These are phyloP conservation scores for Monosporozyma solicola DNA, from an alignment of 805 yeast species.

Conservation along the genomic window DNA sequence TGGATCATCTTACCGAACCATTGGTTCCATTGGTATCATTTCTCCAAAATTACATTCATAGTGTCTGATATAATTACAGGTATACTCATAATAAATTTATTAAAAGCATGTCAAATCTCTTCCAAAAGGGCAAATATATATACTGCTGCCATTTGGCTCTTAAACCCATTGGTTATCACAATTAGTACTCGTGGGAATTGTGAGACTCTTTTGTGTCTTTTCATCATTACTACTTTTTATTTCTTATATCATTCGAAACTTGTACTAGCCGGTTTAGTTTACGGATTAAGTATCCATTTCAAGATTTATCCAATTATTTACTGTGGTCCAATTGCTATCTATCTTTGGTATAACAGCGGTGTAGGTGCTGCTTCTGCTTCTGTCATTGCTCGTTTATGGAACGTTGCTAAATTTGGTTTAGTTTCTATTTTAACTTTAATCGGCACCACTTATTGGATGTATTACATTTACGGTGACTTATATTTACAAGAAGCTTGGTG, in stretches of 20 bases:
- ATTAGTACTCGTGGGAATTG: slow-evolving; percentile 91
- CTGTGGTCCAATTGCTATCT: slow-evolving; percentile 53
- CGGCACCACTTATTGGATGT: slow-evolving; percentile 51
- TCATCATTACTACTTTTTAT: slow-evolving; percentile 54
- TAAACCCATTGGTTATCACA: slow-evolving; percentile 91
- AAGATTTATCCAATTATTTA: slow-evolving; percentile 90
- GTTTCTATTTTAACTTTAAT: slow-evolving; percentile 38
- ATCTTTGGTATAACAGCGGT: slow-evolving; percentile 10
- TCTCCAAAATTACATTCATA: slow-evolving; percentile 76
- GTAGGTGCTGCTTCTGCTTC: neutral
- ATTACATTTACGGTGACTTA: slow-evolving; percentile 58
- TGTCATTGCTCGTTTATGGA: neutral
- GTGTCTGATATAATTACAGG: slow-evolving; percentile 80
- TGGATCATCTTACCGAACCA: slow-evolving; percentile 71
- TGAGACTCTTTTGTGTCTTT: slow-evolving; percentile 77
- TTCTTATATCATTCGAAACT: slow-evolving; percentile 30
- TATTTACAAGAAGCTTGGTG: slow-evolving; percentile 70
- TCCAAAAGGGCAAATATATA: slow-evolving; percentile 1
- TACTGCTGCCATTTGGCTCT: slow-evolving; percentile 54
- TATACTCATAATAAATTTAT: slow-evolving; percentile 38
- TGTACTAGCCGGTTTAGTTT: slow-evolving; percentile 37
- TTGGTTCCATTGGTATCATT: slow-evolving; percentile 53
- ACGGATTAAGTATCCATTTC: slow-evolving; percentile 81
- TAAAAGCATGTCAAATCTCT: slow-evolving; percentile 10
- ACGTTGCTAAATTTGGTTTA: slow-evolving; percentile 35